Conservation (phyloP, 176 grass and related monocot genomes). For the Oryza meyeriana region DNA sequence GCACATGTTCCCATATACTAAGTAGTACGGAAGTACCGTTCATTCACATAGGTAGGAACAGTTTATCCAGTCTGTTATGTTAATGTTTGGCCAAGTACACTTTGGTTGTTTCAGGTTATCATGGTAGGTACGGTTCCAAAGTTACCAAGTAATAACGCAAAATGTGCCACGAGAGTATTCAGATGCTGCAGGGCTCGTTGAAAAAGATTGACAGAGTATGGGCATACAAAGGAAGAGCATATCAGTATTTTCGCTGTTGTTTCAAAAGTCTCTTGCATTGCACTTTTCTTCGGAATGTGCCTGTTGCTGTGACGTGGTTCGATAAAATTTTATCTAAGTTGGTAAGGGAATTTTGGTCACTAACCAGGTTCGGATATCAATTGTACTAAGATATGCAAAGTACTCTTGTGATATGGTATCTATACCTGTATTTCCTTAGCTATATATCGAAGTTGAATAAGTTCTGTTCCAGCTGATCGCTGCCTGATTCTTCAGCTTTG, state of each 20-base stretch:
- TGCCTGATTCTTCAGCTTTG: slow-evolving; percentile 35
- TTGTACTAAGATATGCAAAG: slow-evolving; percentile 29
- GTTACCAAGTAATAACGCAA: background rate
- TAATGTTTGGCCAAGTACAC: background rate
- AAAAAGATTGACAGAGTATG: slow-evolving; percentile 13
- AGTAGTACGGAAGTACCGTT: background rate
- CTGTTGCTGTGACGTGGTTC: slow-evolving; percentile 20
- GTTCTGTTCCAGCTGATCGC: slow-evolving; percentile 30
- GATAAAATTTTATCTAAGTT: slow-evolving; percentile 20
- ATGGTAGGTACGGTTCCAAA: background rate
- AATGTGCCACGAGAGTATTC: background rate
- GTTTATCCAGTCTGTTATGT: background rate
- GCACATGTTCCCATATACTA: no score
- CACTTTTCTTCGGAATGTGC: slow-evolving; percentile 14
- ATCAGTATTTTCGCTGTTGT: slow-evolving; percentile 28
- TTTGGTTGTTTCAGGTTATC: background rate
- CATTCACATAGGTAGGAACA: background rate
- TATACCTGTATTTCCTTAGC: background rate
- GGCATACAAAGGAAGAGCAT: background rate
- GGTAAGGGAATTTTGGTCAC: slow-evolving; percentile 15
- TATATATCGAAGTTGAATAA: slow-evolving; percentile 32
- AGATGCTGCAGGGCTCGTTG: background rate
- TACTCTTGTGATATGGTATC: slow-evolving; percentile 18
- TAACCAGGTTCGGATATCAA: slow-evolving; percentile 1
- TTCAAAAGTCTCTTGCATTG: background rate